Evolutionary conservation across 768 basidiomycete genomes (phyloP), one percentile per base, ranked within the genome.

Genomic region (Trametes gibbosa): DNA sequence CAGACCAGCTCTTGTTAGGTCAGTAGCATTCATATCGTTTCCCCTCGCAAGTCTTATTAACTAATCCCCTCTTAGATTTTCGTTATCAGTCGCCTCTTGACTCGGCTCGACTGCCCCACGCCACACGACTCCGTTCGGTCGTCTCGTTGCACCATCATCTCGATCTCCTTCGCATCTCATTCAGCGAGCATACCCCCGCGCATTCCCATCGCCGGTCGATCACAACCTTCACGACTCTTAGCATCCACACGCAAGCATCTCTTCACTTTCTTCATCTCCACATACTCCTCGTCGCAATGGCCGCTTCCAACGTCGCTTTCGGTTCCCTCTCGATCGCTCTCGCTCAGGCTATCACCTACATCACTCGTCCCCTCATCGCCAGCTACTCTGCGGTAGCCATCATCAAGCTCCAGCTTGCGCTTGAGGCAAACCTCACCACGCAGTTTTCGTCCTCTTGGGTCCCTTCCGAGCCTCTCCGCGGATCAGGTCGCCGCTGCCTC

Each of bases 401-500:
- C 72, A 78, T 81, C 69, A 86, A 84, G 70, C 83, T 92, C 65
- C 86, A 86, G 70, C 79, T 83, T 54, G 74, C 83, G 59, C 86
- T 92, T 62, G 84, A 90, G 75, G 81, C 83, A 42, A 89, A 89
- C 77, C 80, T 92, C 66, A 84, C 79, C 23, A 80, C 87, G 37
- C 80, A 85, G 59, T 90, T 83, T 67, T 82, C 85, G 39, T 73
- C 85, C 42, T 80, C 84, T 10, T 92, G 90, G 90, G 74, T 74
- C 47, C 79, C 82, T 4, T 73, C 77, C 25, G 82, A 89, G 52
- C 89, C 89, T 43, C 76, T 84, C 47, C 80, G 81, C 59, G 84
- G 87, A 50, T 87, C 87, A 19, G 84, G 84, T 50, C 85, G 84
- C 56, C 87, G 90, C 67, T 87, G 85, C 75, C 83, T 91, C 65